These are phyloP conservation scores for Fusarium duplospermum DNA, from an alignment of 2,329 filamentous ascomycete species.

Conservation along the genomic window DNA sequence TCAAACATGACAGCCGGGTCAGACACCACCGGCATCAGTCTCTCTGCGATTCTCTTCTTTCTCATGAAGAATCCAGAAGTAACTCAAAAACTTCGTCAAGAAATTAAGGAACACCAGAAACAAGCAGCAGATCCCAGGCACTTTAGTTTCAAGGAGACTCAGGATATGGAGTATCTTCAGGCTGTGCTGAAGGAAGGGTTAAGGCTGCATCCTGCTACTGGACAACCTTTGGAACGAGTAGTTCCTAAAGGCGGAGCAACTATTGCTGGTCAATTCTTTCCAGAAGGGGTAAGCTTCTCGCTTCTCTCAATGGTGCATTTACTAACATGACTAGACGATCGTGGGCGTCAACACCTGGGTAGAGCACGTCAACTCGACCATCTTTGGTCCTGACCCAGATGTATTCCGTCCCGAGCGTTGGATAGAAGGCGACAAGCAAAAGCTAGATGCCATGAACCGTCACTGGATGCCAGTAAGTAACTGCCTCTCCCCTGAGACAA, in stretches of 20 bases:
- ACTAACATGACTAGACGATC: not conserved
- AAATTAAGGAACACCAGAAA: not conserved
- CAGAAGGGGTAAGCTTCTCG: not conserved
- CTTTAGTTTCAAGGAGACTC: conserved; percentile 16
- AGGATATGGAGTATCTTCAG: conserved; percentile 20
- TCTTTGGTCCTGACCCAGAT: not conserved
- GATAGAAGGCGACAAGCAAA: not conserved
- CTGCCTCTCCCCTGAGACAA: fast-evolving
- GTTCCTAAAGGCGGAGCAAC: not conserved
- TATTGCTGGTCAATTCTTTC: not conserved
- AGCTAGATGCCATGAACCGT: not conserved
- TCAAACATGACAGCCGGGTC: conserved; percentile 25
- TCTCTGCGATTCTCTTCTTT: conserved; percentile 22
- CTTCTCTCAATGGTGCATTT: not conserved
- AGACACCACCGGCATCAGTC: conserved; percentile 23
- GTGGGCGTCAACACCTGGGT: not conserved
- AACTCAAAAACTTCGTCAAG: not conserved
- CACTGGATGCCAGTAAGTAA: not conserved
- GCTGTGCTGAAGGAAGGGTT: conserved; percentile 15
- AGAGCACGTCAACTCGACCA: not conserved
- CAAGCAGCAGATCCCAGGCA: not conserved
- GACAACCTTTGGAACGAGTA: conserved; percentile 3
- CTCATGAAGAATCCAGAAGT: conserved; percentile 11
- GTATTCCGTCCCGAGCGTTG: not conserved
- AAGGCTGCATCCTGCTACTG: conserved; percentile 12